phyloP scores from a whole-genome alignment of 1,284 basidiomycete species.

The Gomphus bonarii region DNA sequence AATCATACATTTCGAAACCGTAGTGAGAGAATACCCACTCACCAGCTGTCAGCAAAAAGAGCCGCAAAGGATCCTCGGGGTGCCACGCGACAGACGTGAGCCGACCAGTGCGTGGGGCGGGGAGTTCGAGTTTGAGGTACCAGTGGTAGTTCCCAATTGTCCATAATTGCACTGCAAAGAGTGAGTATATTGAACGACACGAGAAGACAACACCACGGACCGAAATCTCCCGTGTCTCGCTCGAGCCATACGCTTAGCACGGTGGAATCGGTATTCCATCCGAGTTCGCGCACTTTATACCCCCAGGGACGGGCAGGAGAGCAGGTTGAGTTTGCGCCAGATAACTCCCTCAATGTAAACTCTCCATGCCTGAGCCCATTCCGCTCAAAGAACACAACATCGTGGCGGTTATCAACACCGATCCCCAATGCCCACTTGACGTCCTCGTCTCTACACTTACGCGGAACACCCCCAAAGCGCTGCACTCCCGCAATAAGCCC shows the following conservation, averaged over 20 bases:
- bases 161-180: conserved; percentile 78
- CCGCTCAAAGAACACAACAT: conserved; percentile 91
- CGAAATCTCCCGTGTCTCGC: conserved; percentile 52
- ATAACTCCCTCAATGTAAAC: conserved; percentile 58
- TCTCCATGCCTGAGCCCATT: conserved; percentile 92
- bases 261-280: conserved; percentile 87
- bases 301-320: conserved; percentile 31
- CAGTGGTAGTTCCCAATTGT: conserved; percentile 94
- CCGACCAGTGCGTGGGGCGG: conserved; percentile 25
- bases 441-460: conserved; percentile 17
- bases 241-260: conserved; percentile 83
- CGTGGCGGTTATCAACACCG: conserved; percentile 63
- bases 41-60: conserved; percentile 67
- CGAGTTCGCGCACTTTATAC: conserved; percentile 65
- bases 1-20: too few species aligned
- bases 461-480: conserved; percentile 67
- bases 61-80: conserved; percentile 62
- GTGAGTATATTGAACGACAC: background rate
- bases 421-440: conserved; percentile 29
- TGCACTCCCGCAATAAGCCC: conserved; percentile 80
- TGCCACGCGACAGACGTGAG: conserved; percentile 80
- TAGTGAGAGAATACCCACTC: conserved; percentile 18
- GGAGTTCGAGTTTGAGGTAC: conserved; percentile 87
- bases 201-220: conserved; percentile 31
- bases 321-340: conserved; percentile 23